Percentiles rank a stretch among this genome's conserved stretches.
Evolutionary conservation across 225 moss, liverwort and hornwort species (phyloP).

Genomic region (Polytrichum commune): DNA sequence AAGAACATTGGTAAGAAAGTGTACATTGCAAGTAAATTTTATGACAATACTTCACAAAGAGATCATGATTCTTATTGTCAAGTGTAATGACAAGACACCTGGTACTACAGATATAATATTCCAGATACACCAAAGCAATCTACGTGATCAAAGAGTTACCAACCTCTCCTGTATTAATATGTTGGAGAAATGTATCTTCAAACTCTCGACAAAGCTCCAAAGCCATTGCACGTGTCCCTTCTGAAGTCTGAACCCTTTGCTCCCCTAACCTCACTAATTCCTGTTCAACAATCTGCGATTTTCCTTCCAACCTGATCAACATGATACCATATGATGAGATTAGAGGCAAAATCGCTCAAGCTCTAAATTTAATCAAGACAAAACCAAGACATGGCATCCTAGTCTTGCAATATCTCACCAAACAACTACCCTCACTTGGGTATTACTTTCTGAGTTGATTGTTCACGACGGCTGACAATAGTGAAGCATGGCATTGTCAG

Average conservation of each 20-base stretch:
- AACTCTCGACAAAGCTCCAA: slow-evolving; percentile 96
- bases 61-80: too few relatives aligned
- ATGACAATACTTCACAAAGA: too few relatives aligned
- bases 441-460: too few relatives aligned
- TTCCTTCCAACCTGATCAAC: slow-evolving; percentile 76
- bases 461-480: too few relatives aligned
- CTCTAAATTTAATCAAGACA: neutral
- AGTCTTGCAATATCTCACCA: neutral
- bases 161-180: slow-evolving; percentile 91
- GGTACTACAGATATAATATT: too few relatives aligned
- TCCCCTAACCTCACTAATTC: slow-evolving; percentile 92
- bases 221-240: slow-evolving; percentile 92
- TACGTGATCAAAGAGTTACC: too few relatives aligned
- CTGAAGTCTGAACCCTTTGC: slow-evolving; percentile 82
- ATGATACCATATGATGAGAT: neutral
- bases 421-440: too few relatives aligned
- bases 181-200: slow-evolving; percentile 90
- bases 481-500: too few relatives aligned
- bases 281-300: slow-evolving; percentile 81
- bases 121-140: neutral
- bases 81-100: too few relatives aligned
- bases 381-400: neutral
- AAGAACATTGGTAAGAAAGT: too few relatives aligned
- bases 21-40: too few relatives aligned
- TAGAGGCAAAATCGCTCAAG: too few relatives aligned